Conservation (phyloP, 352 stramenopile species). For the Phytopythium ostracodes region DNA sequence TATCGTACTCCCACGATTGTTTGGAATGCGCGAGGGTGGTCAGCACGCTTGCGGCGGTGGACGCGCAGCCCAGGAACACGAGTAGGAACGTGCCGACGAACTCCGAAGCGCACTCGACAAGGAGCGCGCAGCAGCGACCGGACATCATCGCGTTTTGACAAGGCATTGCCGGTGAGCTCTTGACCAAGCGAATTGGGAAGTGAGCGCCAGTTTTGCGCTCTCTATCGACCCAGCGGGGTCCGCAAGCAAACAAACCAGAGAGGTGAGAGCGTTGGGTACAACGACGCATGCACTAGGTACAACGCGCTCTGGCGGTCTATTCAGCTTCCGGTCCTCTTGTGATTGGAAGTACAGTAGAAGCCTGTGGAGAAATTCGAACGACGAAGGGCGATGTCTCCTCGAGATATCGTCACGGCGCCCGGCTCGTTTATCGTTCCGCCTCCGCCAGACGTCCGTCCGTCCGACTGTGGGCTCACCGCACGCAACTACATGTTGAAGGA, state of each 20-base stretch:
- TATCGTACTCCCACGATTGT: slow-evolving; percentile 15
- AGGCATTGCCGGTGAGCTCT: background rate
- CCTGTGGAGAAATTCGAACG: background rate
- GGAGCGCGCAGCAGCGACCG: slow-evolving; percentile 15
- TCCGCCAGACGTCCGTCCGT: too few relatives aligned
- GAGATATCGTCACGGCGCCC: background rate
- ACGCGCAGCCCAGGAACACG: slow-evolving; percentile 31
- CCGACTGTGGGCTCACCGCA: too few relatives aligned
- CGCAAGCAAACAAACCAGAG: too few relatives aligned
- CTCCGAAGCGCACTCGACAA: slow-evolving; percentile 32
- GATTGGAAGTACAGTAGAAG: background rate
- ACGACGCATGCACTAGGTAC: too few relatives aligned
- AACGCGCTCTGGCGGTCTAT: background rate
- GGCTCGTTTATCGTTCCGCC: background rate
- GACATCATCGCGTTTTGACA: background rate
- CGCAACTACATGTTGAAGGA: too few relatives aligned
- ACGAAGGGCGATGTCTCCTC: background rate
- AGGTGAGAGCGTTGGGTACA: too few relatives aligned
- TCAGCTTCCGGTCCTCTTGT: background rate
- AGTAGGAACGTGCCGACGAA: slow-evolving; percentile 36
- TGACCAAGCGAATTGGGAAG: background rate
- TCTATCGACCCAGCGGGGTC: background rate
- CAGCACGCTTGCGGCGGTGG: slow-evolving; percentile 7
- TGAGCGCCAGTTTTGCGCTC: background rate
- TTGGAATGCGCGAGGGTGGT: background rate